Evolutionary conservation across 2,329 filamentous ascomycete species (phyloP).

Genomic region (Ampelomyces quisqualis): DNA sequence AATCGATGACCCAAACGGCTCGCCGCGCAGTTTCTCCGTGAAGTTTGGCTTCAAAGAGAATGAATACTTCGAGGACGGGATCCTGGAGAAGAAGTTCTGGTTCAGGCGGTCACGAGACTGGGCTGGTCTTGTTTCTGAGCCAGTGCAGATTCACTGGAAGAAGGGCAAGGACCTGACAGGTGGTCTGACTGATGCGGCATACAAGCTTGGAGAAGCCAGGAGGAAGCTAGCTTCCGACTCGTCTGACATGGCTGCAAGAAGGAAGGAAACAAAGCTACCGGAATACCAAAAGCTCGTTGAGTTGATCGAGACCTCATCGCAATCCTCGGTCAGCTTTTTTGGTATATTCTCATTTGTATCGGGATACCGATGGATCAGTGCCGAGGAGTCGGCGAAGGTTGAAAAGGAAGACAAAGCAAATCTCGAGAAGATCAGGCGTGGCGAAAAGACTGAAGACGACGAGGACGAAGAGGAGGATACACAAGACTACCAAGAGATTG

Average conservation of each 20-base stretch:
- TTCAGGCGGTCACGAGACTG: constrained; percentile 71
- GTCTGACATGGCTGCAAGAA: constrained; percentile 46
- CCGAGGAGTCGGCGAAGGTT: constrained; percentile 68
- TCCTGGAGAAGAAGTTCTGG: constrained; percentile 90
- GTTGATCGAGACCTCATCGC: constrained; percentile 58
- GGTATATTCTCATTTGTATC: constrained; percentile 77
- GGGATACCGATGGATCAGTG: constrained; percentile 65
- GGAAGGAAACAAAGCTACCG: constrained; percentile 56
- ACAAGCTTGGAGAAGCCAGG: constrained; percentile 67
- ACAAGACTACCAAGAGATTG: constrained; percentile 66
- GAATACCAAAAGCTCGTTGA: constrained; percentile 57
- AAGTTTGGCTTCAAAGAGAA: constrained; percentile 79
- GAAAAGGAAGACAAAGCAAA: constrained; percentile 61
- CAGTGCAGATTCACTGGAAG: constrained; percentile 79
- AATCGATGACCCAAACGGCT: constrained; percentile 65
- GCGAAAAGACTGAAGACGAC: constrained; percentile 42
- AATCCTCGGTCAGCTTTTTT: constrained; percentile 78
- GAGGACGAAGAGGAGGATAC: constrained; percentile 60
- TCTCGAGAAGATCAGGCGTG: constrained; percentile 49
- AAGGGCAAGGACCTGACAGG: constrained; percentile 76
- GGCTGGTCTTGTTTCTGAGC: constrained; percentile 81
- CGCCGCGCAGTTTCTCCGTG: constrained; percentile 73
- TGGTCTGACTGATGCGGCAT: constrained; percentile 73
- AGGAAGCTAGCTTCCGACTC: constrained; percentile 34
- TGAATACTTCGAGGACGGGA: constrained; percentile 74